Evolutionary conservation across 1,284 basidiomycete genomes (phyloP).

Genomic region (Tranzscheliella williamsii): DNA sequence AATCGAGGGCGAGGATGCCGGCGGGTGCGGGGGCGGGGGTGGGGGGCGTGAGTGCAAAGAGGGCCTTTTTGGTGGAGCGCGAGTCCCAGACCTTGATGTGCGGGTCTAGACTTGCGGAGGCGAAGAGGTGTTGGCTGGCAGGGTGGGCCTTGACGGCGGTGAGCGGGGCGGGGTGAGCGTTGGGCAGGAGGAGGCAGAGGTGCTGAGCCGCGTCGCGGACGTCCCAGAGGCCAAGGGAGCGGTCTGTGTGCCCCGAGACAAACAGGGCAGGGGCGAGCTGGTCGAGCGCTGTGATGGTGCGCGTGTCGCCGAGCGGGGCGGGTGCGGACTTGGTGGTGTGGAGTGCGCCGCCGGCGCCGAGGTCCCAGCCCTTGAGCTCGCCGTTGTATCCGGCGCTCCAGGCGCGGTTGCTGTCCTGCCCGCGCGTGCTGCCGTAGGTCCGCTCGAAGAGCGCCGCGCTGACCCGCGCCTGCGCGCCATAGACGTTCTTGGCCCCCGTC

Average conservation of each 20-base stretch:
- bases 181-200: slow-evolving; percentile 15
- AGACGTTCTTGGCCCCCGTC: slow-evolving; percentile 25
- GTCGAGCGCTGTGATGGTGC: slow-evolving; percentile 39
- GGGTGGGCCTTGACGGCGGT: slow-evolving; percentile 39
- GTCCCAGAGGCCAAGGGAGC: slow-evolving; percentile 54
- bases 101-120: slow-evolving; percentile 39
- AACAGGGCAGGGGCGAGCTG: slow-evolving; percentile 23
- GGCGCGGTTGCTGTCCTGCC: slow-evolving; percentile 16
- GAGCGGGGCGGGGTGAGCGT: slow-evolving; percentile 48
- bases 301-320: slow-evolving; percentile 5
- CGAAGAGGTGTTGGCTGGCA: slow-evolving; percentile 36
- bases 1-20: slow-evolving; percentile 44
- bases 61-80: slow-evolving; percentile 45
- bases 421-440: slow-evolving; percentile 2
- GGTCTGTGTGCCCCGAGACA: slow-evolving; percentile 49
- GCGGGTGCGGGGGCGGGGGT: not conserved
- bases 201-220: slow-evolving; percentile 8
- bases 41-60: slow-evolving; percentile 39
- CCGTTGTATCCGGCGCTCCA: slow-evolving; percentile 55
- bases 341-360: slow-evolving; percentile 22
- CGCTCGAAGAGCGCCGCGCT: slow-evolving; percentile 29
- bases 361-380: slow-evolving; percentile 50
- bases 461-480: slow-evolving; percentile 42
- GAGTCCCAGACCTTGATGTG: slow-evolving; percentile 54
- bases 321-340: slow-evolving; percentile 17